Evolutionary conservation across 345 rosid genomes (phyloP), one percentile per base, ranked within the genome.

Genomic region (Anastatica hierochuntica): DNA sequence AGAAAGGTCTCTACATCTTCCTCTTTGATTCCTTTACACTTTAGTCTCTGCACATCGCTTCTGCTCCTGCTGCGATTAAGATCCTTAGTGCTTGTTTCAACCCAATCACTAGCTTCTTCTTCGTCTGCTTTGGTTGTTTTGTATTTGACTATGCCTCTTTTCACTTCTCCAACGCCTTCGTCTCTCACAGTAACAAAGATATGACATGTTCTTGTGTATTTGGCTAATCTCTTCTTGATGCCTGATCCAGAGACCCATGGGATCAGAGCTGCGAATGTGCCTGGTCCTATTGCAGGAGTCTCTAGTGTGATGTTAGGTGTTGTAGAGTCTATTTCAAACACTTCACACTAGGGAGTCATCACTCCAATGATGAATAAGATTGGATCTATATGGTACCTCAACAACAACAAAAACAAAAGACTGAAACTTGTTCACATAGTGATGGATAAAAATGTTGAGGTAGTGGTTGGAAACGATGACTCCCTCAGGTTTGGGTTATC

Each of bases 241-340:
- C 78, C 84, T 15, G 33, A 58, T 21, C 95, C 88, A 26, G 88
- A 89, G 6, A 50, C 68, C 97, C 94, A 89, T 0, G 94, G 88
- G 44, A 17, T 39, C 9, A 77, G 14, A 10, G 81, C 65, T 27
- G 94, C 82, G 4, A 49, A 78, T 2, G 76, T 49, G 33, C 79
- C 81, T 10, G 97, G 95, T 40, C 90, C 97, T 0, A 81, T 16
- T 5, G 75, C 72, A 0, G 84, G 71, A 30, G 81, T 43, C 72
- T 89, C 82, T 27, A 83, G 64, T 5, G 88, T 75, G 20, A 85
- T 80, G 10, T 56, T 53, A 5, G 64, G 43, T 16, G 73, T 63
- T 11, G 49, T 68, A 3, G 80, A 72, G 15, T 77, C 78, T 21
- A 56, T 64, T 16, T 76, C 59, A 21, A 42, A 31, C 29, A 80